These are phyloP conservation scores for Botrytis pseudocinerea DNA, from an alignment of 2,329 filamentous ascomycete species.

Conservation along the genomic window DNA sequence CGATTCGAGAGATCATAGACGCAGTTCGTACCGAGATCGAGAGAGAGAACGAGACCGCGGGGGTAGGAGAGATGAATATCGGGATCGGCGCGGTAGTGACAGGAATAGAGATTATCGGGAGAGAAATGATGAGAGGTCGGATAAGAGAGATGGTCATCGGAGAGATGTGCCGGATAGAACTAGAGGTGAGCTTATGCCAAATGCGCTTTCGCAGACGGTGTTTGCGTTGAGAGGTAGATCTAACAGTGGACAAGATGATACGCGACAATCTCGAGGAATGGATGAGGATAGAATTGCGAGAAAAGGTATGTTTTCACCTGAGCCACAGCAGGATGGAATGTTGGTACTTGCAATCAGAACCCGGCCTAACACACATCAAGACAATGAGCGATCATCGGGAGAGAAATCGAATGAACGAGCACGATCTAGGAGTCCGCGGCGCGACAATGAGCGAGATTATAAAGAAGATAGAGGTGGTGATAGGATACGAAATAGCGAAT, in stretches of 20 bases:
- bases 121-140: conserved; percentile 29
- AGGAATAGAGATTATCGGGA: conserved; percentile 32
- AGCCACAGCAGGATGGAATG: neutral
- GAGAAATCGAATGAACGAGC: conserved; percentile 31
- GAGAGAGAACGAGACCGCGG: conserved; percentile 42
- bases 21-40: conserved; percentile 40
- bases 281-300: conserved; percentile 17
- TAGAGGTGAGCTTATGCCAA: conserved; percentile 21
- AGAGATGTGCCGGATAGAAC: conserved; percentile 21
- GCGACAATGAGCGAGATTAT: conserved; percentile 24
- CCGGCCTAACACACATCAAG: conserved; percentile 30
- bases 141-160: conserved; percentile 20
- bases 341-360: conserved; percentile 18
- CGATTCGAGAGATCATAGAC: conserved; percentile 30
- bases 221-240: conserved; percentile 19
- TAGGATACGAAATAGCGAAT: conserved; percentile 18
- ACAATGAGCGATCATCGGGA: conserved; percentile 30
- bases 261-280: conserved; percentile 5
- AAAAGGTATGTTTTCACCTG: conserved; percentile 22
- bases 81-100: conserved; percentile 31
- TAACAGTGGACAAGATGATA: conserved; percentile 21
- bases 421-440: conserved; percentile 27
- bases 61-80: conserved; percentile 29
- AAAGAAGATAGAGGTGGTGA: conserved; percentile 26
- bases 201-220: conserved; percentile 20